Evolutionary conservation across 805 yeast species (phyloP).

Genomic region (Yarrowia hollandica): DNA sequence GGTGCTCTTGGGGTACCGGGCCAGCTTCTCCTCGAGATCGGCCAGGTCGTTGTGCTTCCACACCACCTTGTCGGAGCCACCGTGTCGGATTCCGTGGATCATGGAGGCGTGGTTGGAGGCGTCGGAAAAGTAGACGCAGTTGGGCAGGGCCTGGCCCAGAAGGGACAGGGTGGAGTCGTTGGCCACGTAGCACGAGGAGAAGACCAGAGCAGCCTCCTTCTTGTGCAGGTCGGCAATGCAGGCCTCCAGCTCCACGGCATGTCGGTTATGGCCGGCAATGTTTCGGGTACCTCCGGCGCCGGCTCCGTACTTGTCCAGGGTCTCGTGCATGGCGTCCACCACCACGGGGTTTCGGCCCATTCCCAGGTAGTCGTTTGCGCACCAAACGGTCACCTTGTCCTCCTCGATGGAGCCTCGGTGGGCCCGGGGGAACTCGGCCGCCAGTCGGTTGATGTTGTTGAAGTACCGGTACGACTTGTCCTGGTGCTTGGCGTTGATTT

Average conservation of each 20-base stretch:
- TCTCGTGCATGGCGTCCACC: slow-evolving; percentile 69
- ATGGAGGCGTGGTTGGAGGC: slow-evolving; percentile 95
- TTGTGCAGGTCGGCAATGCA: slow-evolving; percentile 88
- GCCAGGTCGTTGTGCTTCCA: slow-evolving; percentile 87
- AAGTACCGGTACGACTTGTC: slow-evolving; percentile 95
- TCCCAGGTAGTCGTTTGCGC: slow-evolving; percentile 96
- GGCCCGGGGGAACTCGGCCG: slow-evolving; percentile 89
- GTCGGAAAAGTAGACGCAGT: slow-evolving; percentile 89
- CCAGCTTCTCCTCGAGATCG: slow-evolving; percentile 77
- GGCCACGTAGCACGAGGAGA: slow-evolving; percentile 94
- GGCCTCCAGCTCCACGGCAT: slow-evolving; percentile 83
- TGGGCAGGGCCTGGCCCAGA: slow-evolving; percentile 86
- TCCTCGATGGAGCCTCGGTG: slow-evolving; percentile 66
- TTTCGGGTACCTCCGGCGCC: slow-evolving; percentile 99
- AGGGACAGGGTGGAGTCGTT: slow-evolving; percentile 92
- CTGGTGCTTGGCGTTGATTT: slow-evolving; percentile 68
- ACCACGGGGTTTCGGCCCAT: slow-evolving; percentile 83
- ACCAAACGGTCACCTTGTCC: slow-evolving; percentile 97
- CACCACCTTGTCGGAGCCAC: slow-evolving; percentile 82
- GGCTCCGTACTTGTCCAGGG: slow-evolving; percentile 88
- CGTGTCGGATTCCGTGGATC: slow-evolving; percentile 93
- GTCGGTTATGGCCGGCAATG: slow-evolving; percentile 94
- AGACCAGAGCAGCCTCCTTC: slow-evolving; percentile 92
- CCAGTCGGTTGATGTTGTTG: slow-evolving; percentile 95
- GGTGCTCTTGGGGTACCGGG: slow-evolving; percentile 75